phyloP scores from a whole-genome alignment of 2,329 filamentous ascomycete species.

The Cytospora schulzeri region DNA sequence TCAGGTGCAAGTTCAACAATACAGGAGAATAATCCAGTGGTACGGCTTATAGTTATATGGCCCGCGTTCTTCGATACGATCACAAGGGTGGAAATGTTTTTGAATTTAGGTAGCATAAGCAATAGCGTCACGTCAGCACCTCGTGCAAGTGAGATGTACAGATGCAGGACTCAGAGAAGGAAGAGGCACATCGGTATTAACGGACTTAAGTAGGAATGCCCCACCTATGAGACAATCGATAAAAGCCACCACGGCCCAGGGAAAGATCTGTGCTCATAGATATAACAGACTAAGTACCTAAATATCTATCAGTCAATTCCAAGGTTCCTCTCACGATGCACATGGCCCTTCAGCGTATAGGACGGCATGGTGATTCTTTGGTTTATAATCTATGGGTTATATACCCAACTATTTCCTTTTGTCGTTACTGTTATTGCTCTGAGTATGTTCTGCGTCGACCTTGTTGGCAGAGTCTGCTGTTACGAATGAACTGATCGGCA shows the following conservation, averaged over 20 bases:
- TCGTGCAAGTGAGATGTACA: neutral
- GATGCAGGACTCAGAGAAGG: neutral
- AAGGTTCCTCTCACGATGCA: too few relatives aligned
- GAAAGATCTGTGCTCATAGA: too few relatives aligned
- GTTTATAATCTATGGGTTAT: too few relatives aligned
- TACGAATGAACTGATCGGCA: too few relatives aligned
- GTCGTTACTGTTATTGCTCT: too few relatives aligned
- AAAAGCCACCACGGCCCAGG: neutral
- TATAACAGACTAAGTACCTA: too few relatives aligned
- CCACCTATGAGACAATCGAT: neutral
- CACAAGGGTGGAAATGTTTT: neutral
- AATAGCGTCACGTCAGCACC: neutral
- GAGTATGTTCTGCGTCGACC: too few relatives aligned
- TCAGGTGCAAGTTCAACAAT: neutral
- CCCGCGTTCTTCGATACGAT: neutral
- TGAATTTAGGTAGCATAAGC: neutral
- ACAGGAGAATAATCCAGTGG: neutral
- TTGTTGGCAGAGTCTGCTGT: too few relatives aligned
- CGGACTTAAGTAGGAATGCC: slow-evolving; percentile 13
- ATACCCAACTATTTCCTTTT: too few relatives aligned
- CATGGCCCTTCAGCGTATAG: too few relatives aligned
- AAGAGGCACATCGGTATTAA: slow-evolving; percentile 9
- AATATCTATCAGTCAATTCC: too few relatives aligned
- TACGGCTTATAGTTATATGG: neutral
- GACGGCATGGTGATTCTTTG: too few relatives aligned